These are phyloP conservation scores for Fusarium chaquense DNA, from an alignment of 2,329 filamentous ascomycete genomes.

Conservation along the genomic window DNA sequence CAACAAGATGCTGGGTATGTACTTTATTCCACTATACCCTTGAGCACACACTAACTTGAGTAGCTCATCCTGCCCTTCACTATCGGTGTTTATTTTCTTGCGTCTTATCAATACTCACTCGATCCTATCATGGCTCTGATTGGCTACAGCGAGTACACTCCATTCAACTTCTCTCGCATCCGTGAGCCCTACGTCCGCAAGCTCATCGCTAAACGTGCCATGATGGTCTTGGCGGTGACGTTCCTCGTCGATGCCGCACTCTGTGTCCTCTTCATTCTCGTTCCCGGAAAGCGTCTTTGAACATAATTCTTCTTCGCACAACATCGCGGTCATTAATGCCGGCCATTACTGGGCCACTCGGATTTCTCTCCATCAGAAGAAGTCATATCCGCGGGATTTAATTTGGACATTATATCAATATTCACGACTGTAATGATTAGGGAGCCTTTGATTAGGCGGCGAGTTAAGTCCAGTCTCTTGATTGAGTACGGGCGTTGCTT, in stretches of 20 bases:
- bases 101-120: conserved; percentile 94
- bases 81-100: conserved; percentile 86
- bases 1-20: conserved; percentile 86
- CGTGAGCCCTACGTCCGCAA: conserved; percentile 91
- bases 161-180: conserved; percentile 89
- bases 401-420: conserved; percentile 34
- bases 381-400: conserved; percentile 34
- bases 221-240: conserved; percentile 84
- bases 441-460: conserved; percentile 38
- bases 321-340: conserved; percentile 42
- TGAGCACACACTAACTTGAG: conserved; percentile 23
- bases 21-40: background rate
- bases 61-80: conserved; percentile 87
- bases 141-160: conserved; percentile 96
- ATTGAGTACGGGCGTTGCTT: conserved; percentile 33
- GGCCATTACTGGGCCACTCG: conserved; percentile 40
- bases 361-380: conserved; percentile 20
- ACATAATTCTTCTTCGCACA: conserved; percentile 6
- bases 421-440: conserved; percentile 50
- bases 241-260: conserved; percentile 82
- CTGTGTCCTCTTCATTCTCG: conserved; percentile 91
- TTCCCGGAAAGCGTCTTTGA: conserved; percentile 86
- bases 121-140: conserved; percentile 89
- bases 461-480: conserved; percentile 32
- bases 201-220: conserved; percentile 83